Base-by-base conservation (phyloP, 2,329 filamentous ascomycete genomes). In the Cylindrodendrum hubeiense region DNA sequence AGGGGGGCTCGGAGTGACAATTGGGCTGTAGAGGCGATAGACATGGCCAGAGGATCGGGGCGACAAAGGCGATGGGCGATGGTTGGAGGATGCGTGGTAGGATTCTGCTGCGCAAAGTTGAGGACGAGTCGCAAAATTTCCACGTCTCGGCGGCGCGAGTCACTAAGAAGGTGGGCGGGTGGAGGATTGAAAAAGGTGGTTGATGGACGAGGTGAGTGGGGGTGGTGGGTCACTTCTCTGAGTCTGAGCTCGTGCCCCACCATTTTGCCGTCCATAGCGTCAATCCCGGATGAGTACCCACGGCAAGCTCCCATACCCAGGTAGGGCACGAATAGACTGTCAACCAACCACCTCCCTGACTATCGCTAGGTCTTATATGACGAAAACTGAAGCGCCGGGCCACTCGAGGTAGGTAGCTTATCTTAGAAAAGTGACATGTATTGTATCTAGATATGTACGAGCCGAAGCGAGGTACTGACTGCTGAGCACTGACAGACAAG, bases 201-300 rank as follows among this genome's bases (percentile, higher is more conserved):
- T n/a, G 33, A 28, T 39, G 44, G 52, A 9, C 19, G 57, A 26
- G 21, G 43, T 46, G 30, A 12, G 43, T 46, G 30, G 53, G 46
- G 54, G 39, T 37, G 51, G 59, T 44, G 53, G 39, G 55, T 22
- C 39, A 24, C 21, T 46, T 33, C 47, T 39, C 17, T 39, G 34
- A 39, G 37, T 39, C 17, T 17, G 15, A 39, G 34, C 50, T 75
- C 73, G 73, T 75, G 63, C 73, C 73, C 73, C 73, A 74, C 73
- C 73, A 72, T 60, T 28, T 65, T 73, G 66, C 66, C 66, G 60
- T 67, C 67, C 60, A 58, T 4, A 39, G n/a, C 8, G 37, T 39
- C n/a, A 39, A 39, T n/a, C 15, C 17, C 37, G 37, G 34, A 37
- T 37, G 34, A 17, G 34, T 17, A 37, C 13, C 34, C 17, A 17